Conservation (phyloP, 768 basidiomycete genomes). For the Cystofilobasidium macerans region DNA sequence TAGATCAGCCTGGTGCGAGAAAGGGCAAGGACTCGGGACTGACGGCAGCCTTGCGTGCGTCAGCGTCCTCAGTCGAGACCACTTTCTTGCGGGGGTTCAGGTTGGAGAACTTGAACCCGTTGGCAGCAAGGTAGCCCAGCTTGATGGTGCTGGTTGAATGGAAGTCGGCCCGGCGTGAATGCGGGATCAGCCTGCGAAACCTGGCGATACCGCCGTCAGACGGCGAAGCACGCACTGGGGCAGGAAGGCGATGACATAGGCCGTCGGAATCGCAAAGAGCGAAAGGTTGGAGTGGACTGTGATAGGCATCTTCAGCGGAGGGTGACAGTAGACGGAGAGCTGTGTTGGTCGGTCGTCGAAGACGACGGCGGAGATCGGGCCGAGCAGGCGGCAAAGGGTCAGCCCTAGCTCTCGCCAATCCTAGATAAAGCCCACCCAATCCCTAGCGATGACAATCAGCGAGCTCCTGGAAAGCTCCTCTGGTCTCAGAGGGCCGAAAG, state of each 20-base stretch:
- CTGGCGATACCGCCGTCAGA: background rate
- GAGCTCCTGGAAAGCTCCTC: too few species aligned
- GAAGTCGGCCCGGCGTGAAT: background rate
- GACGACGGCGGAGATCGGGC: too few species aligned
- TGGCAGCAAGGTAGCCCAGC: background rate
- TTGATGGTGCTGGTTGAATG: background rate
- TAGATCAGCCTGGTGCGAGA: background rate
- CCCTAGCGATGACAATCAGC: too few species aligned
- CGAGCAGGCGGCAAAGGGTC: too few species aligned
- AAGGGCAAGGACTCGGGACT: background rate
- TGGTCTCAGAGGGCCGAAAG: too few species aligned
- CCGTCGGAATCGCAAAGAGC: slow-evolving; percentile 19
- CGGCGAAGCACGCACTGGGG: slow-evolving; percentile 8
- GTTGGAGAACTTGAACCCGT: slow-evolving; percentile 16
- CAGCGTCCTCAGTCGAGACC: background rate
- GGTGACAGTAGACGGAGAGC: background rate
- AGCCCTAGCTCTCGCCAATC: too few species aligned
- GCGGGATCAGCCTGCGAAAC: background rate
- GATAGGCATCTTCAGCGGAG: background rate
- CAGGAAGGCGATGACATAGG: slow-evolving; percentile 10
- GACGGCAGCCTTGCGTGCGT: background rate
- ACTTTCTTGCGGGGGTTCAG: slow-evolving; percentile 1
- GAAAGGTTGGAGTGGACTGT: slow-evolving; percentile 26
- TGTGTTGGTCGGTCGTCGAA: background rate
- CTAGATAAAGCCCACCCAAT: too few species aligned